These are phyloP conservation scores for Peronospora destructor DNA, from an alignment of 352 stramenopile species.

Conservation along the genomic window DNA sequence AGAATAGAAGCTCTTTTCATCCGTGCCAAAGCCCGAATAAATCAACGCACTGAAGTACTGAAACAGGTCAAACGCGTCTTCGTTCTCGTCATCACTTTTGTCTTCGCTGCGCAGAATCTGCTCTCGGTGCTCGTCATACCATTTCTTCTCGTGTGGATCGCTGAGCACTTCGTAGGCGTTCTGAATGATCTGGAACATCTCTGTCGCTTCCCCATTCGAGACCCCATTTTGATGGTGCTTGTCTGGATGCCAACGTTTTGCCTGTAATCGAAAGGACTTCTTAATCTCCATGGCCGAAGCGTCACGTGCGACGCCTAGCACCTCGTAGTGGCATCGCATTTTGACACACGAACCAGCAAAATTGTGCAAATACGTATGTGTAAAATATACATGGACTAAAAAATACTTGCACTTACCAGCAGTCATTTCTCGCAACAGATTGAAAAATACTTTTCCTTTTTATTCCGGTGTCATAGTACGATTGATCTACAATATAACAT, in stretches of 20 bases:
- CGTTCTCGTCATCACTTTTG: slow-evolving; percentile 25
- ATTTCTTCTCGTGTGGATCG: slow-evolving; percentile 80
- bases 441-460: too few species aligned
- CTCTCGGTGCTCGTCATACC: slow-evolving; percentile 85
- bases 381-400: too few species aligned
- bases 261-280: slow-evolving; percentile 69
- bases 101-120: slow-evolving; percentile 76
- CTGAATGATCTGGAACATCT: slow-evolving; percentile 82
- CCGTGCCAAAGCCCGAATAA: slow-evolving; percentile 71
- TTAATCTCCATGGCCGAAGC: slow-evolving; percentile 53
- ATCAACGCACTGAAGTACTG: slow-evolving; percentile 71
- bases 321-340: slow-evolving; percentile 83
- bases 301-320: slow-evolving; percentile 59
- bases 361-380: too few species aligned
- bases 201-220: slow-evolving; percentile 64
- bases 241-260: slow-evolving; percentile 79
- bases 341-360: slow-evolving; percentile 5
- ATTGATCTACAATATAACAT: too few species aligned
- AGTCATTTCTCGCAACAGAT: too few species aligned
- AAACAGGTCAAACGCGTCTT: slow-evolving; percentile 66
- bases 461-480: too few species aligned
- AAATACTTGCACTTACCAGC: too few species aligned
- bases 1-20: slow-evolving; percentile 69
- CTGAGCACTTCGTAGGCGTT: slow-evolving; percentile 83
- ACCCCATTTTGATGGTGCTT: slow-evolving; percentile 75